Percentiles rank a stretch among this genome's conserved stretches.
phyloP scores from a whole-genome alignment of 441 rosid species.

The Kokia cookei region DNA sequence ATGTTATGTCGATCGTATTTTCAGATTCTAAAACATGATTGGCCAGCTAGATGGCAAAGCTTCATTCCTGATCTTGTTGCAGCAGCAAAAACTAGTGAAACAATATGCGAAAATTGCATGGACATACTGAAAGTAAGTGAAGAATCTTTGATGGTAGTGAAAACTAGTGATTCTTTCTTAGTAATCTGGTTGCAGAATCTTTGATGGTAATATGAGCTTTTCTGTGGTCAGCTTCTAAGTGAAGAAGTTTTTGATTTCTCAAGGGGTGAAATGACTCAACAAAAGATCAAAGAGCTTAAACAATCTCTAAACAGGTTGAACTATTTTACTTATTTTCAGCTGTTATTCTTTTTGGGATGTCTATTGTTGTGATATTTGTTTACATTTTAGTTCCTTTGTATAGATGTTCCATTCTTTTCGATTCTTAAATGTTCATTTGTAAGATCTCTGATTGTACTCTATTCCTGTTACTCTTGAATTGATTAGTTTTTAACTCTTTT shows the following conservation, averaged over 20 bases:
- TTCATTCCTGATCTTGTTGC: constrained; percentile 99
- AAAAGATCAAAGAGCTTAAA: constrained; percentile 96
- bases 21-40: constrained; percentile 99
- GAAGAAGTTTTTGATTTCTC: constrained; percentile 99
- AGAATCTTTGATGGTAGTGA: neutral
- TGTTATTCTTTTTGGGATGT: neutral
- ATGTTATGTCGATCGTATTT: constrained; percentile 1
- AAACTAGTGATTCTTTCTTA: neutral
- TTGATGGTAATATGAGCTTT: constrained; percentile 12
- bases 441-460: neutral
- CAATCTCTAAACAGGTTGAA: constrained; percentile 86
- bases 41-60: constrained; percentile 99
- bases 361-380: neutral
- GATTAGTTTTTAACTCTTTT: neutral
- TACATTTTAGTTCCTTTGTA: neutral
- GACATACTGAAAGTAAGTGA: constrained; percentile 79
- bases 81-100: constrained; percentile 99
- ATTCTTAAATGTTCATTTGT: neutral
- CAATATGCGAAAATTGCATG: constrained; percentile 99
- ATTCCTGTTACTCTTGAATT: neutral
- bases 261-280: constrained; percentile 99
- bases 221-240: constrained; percentile 72
- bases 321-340: neutral
- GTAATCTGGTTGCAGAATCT: neutral
- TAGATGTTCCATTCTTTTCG: neutral